Conservation (phyloP, 2,329 filamentous ascomycete genomes). For the Amylocarpus encephaloides region DNA sequence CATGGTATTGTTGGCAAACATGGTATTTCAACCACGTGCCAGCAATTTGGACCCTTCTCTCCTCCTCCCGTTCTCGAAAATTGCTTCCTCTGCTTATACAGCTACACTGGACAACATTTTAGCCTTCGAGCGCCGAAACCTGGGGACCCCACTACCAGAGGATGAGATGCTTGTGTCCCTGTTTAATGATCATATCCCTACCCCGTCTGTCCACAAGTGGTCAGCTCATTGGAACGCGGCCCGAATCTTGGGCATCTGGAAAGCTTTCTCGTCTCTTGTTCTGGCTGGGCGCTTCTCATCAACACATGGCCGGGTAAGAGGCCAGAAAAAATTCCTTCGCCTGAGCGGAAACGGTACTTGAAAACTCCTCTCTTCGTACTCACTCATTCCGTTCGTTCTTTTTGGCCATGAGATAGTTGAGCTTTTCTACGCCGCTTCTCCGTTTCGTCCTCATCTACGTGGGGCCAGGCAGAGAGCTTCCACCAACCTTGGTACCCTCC, state of each 20-base stretch:
- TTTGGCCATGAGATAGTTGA: slow-evolving; percentile 8
- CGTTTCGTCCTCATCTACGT: slow-evolving; percentile 10
- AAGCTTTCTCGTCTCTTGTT: not conserved
- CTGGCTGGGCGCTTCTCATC: slow-evolving; percentile 4
- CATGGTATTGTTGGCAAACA: slow-evolving; percentile 1
- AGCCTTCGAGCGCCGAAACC: not conserved
- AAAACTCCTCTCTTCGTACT: slow-evolving; percentile 6
- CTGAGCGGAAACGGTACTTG: slow-evolving; percentile 7
- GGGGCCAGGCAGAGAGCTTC: slow-evolving; percentile 8
- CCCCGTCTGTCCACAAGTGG: not conserved
- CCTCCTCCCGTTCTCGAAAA: slow-evolving; percentile 6
- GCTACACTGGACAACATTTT: not conserved
- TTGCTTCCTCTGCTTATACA: not conserved
- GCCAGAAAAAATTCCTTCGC: not conserved
- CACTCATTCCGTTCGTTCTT: slow-evolving; percentile 1
- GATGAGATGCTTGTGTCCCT: not conserved
- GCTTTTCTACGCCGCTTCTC: not conserved
- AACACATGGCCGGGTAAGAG: slow-evolving; percentile 5
- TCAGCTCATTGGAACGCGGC: slow-evolving; percentile 5
- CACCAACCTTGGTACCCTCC: slow-evolving; percentile 7
- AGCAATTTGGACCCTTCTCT: not conserved
- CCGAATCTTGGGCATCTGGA: slow-evolving; percentile 4
- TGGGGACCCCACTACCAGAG: not conserved
- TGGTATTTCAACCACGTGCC: slow-evolving; percentile 6
- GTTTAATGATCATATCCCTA: not conserved